A percentile compares a stretch with the other conserved stretches of the same genome.
Conservation (phyloP, 164 flowering plant species). For the grape (Vitis vinifera) region ASM3070453v1 NC_081823.1:26314501-26315000, state of each 20-base stretch:
- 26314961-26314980: too few relatives aligned
- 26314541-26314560: too few relatives aligned
- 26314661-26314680: slow-evolving; percentile 97
- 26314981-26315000: too few relatives aligned
- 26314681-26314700: slow-evolving; percentile 89
- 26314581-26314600: too few relatives aligned
- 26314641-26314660: slow-evolving; percentile 12
- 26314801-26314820: slow-evolving; percentile 93
- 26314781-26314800: slow-evolving; percentile 98
- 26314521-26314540: too few relatives aligned
- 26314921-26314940: slow-evolving; percentile 82
- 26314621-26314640: too few relatives aligned
- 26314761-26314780: slow-evolving; percentile 79
- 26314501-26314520: too few relatives aligned
- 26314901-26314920: slow-evolving; percentile 89
- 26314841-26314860: slow-evolving; percentile 82
- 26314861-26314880: slow-evolving; percentile 95
- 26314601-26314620: too few relatives aligned
- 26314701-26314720: slow-evolving; percentile 85
- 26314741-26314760: slow-evolving; percentile 82
- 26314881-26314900: slow-evolving; percentile 86
- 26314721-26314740: slow-evolving; percentile 89
- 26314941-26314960: slow-evolving; percentile 48
- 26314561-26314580: too few relatives aligned
- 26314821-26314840: slow-evolving; percentile 92